These are phyloP conservation scores for Malbranchea zuffiana DNA, from an alignment of 2,329 filamentous ascomycete species.

Conservation along the genomic window DNA sequence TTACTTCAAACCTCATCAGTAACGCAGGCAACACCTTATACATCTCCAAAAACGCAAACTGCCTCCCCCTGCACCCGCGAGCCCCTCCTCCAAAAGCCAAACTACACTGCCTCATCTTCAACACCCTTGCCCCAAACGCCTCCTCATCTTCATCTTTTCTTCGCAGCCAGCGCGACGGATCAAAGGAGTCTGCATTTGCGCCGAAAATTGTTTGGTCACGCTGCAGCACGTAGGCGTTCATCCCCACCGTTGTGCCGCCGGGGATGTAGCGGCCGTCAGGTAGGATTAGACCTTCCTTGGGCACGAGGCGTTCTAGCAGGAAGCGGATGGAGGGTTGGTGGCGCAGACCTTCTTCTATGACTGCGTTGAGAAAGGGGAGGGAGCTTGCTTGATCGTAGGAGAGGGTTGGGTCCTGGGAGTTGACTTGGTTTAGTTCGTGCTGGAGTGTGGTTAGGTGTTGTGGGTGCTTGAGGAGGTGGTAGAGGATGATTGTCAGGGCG, in stretches of 20 bases:
- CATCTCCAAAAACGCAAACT: constrained; percentile 20
- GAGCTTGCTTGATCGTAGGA: constrained; percentile 59
- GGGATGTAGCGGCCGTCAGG: constrained; percentile 50
- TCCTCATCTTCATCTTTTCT: too few relatives aligned
- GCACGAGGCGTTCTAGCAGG: constrained; percentile 62
- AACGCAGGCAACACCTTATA: constrained; percentile 28
- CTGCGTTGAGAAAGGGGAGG: constrained; percentile 65
- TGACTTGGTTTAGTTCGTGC: constrained; percentile 30
- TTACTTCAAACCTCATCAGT: constrained; percentile 39
- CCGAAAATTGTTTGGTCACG: constrained; percentile 58
- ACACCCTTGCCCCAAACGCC: too few relatives aligned
- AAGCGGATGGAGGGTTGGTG: constrained; percentile 64
- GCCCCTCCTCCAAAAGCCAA: constrained; percentile 45
- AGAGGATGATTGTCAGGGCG: constrained; percentile 59
- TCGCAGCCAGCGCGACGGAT: constrained; percentile 42
- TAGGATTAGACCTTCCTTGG: constrained; percentile 52
- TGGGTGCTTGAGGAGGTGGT: constrained; percentile 59
- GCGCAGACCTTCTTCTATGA: constrained; percentile 66
- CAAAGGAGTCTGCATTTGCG: constrained; percentile 50
- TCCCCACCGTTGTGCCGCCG: constrained; percentile 63
- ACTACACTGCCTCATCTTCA: too few relatives aligned
- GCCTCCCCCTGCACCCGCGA: constrained; percentile 41
- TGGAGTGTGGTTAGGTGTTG: constrained; percentile 24
- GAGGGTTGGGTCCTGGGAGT: constrained; percentile 45
- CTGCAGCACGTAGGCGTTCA: constrained; percentile 65